Evolutionary conservation across 2,329 filamentous ascomycete species (phyloP).

Genomic region (Botrytis elliptica): DNA sequence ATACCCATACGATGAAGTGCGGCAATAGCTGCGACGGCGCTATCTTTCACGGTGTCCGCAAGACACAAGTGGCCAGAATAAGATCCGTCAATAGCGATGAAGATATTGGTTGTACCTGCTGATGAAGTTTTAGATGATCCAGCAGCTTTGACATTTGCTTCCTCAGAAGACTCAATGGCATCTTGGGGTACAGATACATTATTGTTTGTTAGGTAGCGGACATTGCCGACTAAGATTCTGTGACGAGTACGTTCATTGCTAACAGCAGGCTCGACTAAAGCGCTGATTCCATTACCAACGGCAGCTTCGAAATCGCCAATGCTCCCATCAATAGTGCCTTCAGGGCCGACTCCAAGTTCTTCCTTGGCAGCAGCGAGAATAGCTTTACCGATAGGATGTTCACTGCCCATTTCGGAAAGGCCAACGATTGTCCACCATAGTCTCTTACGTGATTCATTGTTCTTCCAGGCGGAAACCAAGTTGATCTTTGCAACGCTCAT

Average conservation of each 20-base stretch:
- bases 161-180: slow-evolving; percentile 62
- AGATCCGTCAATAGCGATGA: slow-evolving; percentile 78
- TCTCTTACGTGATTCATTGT: slow-evolving; percentile 63
- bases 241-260: slow-evolving; percentile 69
- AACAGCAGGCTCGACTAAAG: slow-evolving; percentile 73
- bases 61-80: slow-evolving; percentile 84
- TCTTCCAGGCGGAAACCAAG: slow-evolving; percentile 67
- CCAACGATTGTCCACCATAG: slow-evolving; percentile 97
- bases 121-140: slow-evolving; percentile 38
- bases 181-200: slow-evolving; percentile 64
- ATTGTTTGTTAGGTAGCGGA: slow-evolving; percentile 70
- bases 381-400: slow-evolving; percentile 93
- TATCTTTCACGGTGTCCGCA: slow-evolving; percentile 87
- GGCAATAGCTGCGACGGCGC: slow-evolving; percentile 74
- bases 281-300: slow-evolving; percentile 83
- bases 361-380: slow-evolving; percentile 73
- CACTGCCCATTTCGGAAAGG: slow-evolving; percentile 91
- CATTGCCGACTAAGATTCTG: slow-evolving; percentile 80
- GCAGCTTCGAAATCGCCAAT: slow-evolving; percentile 80
- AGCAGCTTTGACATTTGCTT: slow-evolving; percentile 50
- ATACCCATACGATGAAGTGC: slow-evolving; percentile 84
- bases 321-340: slow-evolving; percentile 76
- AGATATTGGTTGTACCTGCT: slow-evolving; percentile 84
- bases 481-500: slow-evolving; percentile 83
- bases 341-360: slow-evolving; percentile 69